Evolutionary conservation across 495 filamentous ascomycete species (phyloP), one percentile per base, ranked within the genome.

Genomic region (Neurospora tetrasperma): DNA sequence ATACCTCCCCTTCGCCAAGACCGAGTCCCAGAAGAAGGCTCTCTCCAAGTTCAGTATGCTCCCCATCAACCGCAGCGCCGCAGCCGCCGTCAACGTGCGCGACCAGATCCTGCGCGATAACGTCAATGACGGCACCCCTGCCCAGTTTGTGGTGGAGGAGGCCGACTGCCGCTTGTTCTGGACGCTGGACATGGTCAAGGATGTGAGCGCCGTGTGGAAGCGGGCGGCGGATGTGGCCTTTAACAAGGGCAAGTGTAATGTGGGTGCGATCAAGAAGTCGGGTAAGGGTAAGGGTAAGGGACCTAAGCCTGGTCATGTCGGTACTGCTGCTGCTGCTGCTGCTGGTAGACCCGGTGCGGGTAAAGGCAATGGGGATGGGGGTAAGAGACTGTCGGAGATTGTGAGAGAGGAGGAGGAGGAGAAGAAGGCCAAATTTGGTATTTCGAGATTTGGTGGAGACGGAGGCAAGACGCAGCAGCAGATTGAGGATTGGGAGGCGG

Each of bases 201-300:
- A 84, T 70, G 80, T 82, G 9, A 77, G 76, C 20, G 78, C 75
- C 9, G 80, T 84, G 5, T 89, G 86, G 87, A 76, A 79, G n/a
- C 78, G 81, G 70, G 84, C 82, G 12, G 77, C 74, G 48, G 84
- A 84, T 4, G 92, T 92, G 2, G 92, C 93, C 71, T 97, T 72
- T 16, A 74, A 72, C 20, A 73, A 62, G 5, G 72, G 20, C 2
- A 39, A 42, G 39, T 75, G 74, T 38, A 69, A 27, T 23, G 54
- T 70, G 18, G 74, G 74, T 8, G 72, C 72, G 16, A 71, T 75
- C 31, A 66, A 66, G 31, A 66, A 66, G 42, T 16, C n/a, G 8
- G 46, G 23, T 20, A 46, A 44, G 70, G n/a, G 38, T 5, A n/a
- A 27, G 27, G 27, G 27, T 31, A 31, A 72, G 27, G 71, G 38